These are phyloP conservation scores for Exophiala mesophila DNA, from an alignment of 2,329 filamentous ascomycete genomes.

Conservation along the genomic window DNA sequence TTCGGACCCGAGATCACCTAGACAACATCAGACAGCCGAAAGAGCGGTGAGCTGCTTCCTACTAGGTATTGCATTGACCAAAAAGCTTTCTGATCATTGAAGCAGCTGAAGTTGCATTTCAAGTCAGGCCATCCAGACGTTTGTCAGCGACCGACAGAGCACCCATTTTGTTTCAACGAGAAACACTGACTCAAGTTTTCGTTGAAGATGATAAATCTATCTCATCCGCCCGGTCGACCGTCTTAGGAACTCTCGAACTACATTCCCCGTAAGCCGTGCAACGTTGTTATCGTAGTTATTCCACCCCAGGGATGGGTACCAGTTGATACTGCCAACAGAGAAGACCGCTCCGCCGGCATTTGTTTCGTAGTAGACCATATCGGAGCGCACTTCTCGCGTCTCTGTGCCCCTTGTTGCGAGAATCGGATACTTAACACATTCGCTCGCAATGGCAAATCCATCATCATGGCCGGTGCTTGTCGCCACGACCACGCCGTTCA, in stretches of 20 bases:
- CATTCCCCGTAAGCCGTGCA: constrained; percentile 25
- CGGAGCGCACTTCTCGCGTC: constrained; percentile 20
- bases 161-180: no score
- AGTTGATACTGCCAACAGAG: constrained; percentile 29
- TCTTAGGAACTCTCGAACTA: constrained; percentile 21
- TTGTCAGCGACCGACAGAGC: no score
- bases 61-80: no score
- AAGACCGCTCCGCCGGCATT: constrained; percentile 24
- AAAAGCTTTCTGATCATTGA: no score
- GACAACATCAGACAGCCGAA: no score
- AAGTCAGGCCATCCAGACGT: no score
- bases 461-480: constrained; percentile 17
- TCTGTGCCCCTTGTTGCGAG: constrained; percentile 23
- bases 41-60: no score
- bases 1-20: no score
- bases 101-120: no score
- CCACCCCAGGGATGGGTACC: constrained; percentile 26
- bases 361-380: constrained; percentile 26
- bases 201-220: no score
- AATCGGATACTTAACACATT: constrained; percentile 22
- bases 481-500: constrained; percentile 29
- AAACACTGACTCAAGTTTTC: no score
- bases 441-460: constrained; percentile 18
- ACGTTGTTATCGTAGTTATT: constrained; percentile 26
- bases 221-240: no score